Percentiles rank a stretch among this genome's conserved stretches.
These are phyloP conservation scores for Alternaria arborescens DNA, from an alignment of 2,329 filamentous ascomycete species.

Conservation along the genomic window DNA sequence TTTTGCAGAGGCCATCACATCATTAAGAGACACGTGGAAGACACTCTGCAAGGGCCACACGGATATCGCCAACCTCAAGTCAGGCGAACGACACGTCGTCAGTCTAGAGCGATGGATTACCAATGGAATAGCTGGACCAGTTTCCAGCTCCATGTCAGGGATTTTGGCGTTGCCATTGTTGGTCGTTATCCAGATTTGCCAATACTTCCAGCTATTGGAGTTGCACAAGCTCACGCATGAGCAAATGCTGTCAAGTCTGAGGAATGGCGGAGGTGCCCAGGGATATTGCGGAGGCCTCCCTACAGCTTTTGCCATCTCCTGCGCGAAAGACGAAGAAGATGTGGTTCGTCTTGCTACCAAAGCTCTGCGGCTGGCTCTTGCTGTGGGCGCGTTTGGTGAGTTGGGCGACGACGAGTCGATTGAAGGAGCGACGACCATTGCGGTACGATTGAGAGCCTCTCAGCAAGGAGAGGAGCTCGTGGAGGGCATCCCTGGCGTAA, in stretches of 20 bases:
- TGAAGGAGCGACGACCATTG: conserved; percentile 27
- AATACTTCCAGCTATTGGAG: conserved; percentile 34
- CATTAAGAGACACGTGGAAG: conserved; percentile 13
- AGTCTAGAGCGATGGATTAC: conserved; percentile 22
- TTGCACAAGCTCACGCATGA: conserved; percentile 18
- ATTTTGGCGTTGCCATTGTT: conserved; percentile 29
- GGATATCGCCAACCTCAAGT: conserved; percentile 18
- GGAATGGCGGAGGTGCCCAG: conserved; percentile 25
- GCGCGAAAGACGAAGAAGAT: conserved; percentile 24
- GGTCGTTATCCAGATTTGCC: conserved; percentile 28
- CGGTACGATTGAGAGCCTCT: conserved; percentile 23
- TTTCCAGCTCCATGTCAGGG: conserved; percentile 23
- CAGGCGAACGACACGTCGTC: conserved; percentile 14
- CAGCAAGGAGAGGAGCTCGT: conserved; percentile 29
- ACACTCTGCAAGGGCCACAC: conserved; percentile 9
- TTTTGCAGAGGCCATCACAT: conserved; percentile 13
- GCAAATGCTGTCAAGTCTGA: conserved; percentile 14
- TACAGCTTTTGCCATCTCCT: conserved; percentile 24
- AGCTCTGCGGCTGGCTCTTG: conserved; percentile 22
- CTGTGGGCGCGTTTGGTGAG: conserved; percentile 22
- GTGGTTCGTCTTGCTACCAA: conserved; percentile 20
- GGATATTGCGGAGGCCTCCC: conserved; percentile 23
- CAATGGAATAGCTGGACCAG: conserved; percentile 19
- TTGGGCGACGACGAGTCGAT: conserved; percentile 25
- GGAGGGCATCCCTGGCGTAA: conserved; percentile 25